Conservation (phyloP, 2,329 filamentous ascomycete genomes). For the Colletotrichum siamense region DNA sequence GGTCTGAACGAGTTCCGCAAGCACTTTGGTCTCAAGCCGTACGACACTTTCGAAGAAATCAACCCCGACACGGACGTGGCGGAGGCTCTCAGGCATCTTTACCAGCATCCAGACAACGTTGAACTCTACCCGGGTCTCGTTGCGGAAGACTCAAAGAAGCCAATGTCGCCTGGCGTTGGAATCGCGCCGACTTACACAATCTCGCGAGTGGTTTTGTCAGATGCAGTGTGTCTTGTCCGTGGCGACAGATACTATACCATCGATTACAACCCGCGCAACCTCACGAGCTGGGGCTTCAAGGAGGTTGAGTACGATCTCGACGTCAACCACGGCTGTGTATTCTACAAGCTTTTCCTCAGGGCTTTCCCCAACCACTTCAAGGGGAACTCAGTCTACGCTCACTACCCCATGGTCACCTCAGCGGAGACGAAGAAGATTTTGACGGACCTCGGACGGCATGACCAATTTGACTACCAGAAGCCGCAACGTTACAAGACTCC, state of each 20-base stretch:
- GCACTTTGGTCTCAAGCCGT: slow-evolving; percentile 78
- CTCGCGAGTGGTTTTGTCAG: slow-evolving; percentile 76
- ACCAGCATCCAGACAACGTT: slow-evolving; percentile 80
- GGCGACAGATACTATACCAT: slow-evolving; percentile 80
- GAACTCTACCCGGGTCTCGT: slow-evolving; percentile 83
- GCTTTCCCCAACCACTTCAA: slow-evolving; percentile 84
- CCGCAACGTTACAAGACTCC: slow-evolving; percentile 47
- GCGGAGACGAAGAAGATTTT: slow-evolving; percentile 76
- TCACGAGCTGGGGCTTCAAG: slow-evolving; percentile 86
- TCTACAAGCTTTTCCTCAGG: slow-evolving; percentile 82
- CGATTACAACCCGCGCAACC: slow-evolving; percentile 75
- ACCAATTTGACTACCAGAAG: slow-evolving; percentile 73
- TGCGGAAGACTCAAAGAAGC: slow-evolving; percentile 75
- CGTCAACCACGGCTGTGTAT: slow-evolving; percentile 81
- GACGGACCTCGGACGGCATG: slow-evolving; percentile 67
- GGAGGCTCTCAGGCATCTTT: slow-evolving; percentile 68
- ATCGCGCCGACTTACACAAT: slow-evolving; percentile 80
- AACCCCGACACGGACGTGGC: slow-evolving; percentile 78
- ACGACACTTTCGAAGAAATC: slow-evolving; percentile 83
- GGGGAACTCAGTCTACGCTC: slow-evolving; percentile 79
- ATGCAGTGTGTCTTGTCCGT: slow-evolving; percentile 79
- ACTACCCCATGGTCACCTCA: slow-evolving; percentile 77
- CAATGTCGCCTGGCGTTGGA: slow-evolving; percentile 76
- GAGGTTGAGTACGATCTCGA: slow-evolving; percentile 75
- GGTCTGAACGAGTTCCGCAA: slow-evolving; percentile 86